Percentiles rank a stretch among this genome's conserved stretches.
phyloP scores from a whole-genome alignment of 768 basidiomycete genomes.

The Tephrocybe sp. region DNA sequence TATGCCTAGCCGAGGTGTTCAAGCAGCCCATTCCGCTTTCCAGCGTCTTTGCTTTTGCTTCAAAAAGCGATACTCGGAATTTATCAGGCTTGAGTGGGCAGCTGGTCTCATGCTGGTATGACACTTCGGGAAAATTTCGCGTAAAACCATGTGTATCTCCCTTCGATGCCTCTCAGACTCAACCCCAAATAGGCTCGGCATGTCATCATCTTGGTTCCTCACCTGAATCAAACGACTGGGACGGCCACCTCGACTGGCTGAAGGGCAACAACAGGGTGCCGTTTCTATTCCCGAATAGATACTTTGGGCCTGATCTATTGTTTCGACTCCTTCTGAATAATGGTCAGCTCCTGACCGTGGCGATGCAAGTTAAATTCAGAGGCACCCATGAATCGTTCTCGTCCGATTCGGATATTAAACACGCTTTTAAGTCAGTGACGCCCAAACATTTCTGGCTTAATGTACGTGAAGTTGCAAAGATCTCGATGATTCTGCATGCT shows the following conservation, averaged over 20 bases:
- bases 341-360: not conserved
- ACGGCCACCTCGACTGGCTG: not conserved
- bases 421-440: not conserved
- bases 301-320: not conserved
- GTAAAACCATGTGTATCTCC: not conserved
- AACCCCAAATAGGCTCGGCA: not conserved
- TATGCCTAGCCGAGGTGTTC: not conserved
- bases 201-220: not conserved
- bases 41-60: not conserved
- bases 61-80: not conserved
- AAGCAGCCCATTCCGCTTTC: not conserved
- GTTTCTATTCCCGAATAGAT: not conserved
- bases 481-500: too few relatives aligned
- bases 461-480: too few relatives aligned
- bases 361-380: not conserved
- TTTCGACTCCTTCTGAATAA: not conserved
- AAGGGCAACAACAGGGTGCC: not conserved
- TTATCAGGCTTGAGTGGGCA: not conserved
- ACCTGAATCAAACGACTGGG: not conserved
- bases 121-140: not conserved
- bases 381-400: not conserved
- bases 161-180: not conserved
- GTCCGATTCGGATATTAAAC: not conserved
- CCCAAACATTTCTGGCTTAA: not conserved
- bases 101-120: slow-evolving; percentile 1